Percentiles rank a stretch among this genome's conserved stretches.
Evolutionary conservation across 140 eudicot genomes (phyloP).

Genomic region (Bidens hawaiensis): DNA sequence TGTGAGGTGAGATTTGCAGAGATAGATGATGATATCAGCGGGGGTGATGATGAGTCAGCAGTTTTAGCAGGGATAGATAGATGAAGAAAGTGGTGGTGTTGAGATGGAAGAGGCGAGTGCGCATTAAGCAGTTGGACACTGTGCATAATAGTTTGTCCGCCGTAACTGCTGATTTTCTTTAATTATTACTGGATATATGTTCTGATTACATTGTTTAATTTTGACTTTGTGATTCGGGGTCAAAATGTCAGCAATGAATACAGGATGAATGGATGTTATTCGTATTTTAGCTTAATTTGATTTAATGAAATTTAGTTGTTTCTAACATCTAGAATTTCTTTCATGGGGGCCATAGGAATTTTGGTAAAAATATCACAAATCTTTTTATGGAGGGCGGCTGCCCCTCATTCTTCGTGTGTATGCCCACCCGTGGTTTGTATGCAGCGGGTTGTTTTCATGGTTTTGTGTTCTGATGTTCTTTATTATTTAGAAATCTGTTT

Average conservation of each 20-base stretch:
- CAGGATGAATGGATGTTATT: conserved; percentile 15
- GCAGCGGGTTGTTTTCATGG: not conserved
- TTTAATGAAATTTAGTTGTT: conserved; percentile 16
- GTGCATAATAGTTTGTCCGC: conserved; percentile 42
- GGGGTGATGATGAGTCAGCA: no score
- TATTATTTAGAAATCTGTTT: no score
- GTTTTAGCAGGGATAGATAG: no score
- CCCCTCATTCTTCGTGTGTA: no score
- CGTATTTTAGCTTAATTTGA: conserved; percentile 1
- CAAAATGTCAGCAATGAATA: conserved; percentile 24
- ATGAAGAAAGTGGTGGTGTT: not conserved
- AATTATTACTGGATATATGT: conserved; percentile 29
- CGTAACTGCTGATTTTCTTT: conserved; percentile 13
- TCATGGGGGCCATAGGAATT: no score
- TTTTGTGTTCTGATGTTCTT: not conserved
- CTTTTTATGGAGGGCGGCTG: no score
- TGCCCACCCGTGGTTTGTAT: no score
- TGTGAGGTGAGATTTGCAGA: not conserved
- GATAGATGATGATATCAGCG: no score
- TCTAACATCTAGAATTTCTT: no score
- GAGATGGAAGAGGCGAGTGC: conserved; percentile 23
- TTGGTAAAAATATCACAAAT: no score
- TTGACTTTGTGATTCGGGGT: conserved; percentile 33
- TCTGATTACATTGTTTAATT: conserved; percentile 29
- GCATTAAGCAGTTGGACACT: conserved; percentile 35